Evolutionary conservation across 2,329 filamentous ascomycete genomes (phyloP).

Genomic region (Fusarium citri): DNA sequence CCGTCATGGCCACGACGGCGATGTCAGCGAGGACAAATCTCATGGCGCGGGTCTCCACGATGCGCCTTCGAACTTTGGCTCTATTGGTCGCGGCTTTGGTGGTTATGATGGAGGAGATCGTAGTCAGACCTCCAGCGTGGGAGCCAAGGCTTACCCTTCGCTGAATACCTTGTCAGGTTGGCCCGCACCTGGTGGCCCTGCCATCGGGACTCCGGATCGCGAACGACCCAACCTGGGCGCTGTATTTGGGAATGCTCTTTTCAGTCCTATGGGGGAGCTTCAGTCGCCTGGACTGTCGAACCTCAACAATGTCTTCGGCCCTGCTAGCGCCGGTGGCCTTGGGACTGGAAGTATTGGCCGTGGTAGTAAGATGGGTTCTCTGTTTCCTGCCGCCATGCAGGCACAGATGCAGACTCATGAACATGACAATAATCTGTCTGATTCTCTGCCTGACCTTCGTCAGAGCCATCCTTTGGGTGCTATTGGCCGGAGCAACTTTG

Average conservation of each 20-base stretch:
- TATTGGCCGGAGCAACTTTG: conserved; percentile 73
- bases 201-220: conserved; percentile 75
- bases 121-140: conserved; percentile 91
- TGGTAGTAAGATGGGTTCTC: conserved; percentile 83
- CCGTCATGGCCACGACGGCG: conserved; percentile 73
- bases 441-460: conserved; percentile 69
- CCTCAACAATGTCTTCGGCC: conserved; percentile 76
- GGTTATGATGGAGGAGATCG: conserved; percentile 81
- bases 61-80: conserved; percentile 63
- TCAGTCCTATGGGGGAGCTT: conserved; percentile 80
- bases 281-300: conserved; percentile 79
- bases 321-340: conserved; percentile 64
- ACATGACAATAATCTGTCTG: conserved; percentile 69
- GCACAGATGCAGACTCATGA: conserved; percentile 85
- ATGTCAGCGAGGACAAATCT: conserved; percentile 62
- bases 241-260: conserved; percentile 82
- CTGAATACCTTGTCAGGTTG: conserved; percentile 73
- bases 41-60: conserved; percentile 58
- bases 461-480: conserved; percentile 72
- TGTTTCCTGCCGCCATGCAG: conserved; percentile 92
- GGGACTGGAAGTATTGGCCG: conserved; percentile 76
- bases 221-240: conserved; percentile 67
- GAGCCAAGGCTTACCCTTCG: conserved; percentile 76
- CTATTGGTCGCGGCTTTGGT: conserved; percentile 63
- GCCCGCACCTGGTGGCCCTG: conserved; percentile 65